These are phyloP conservation scores for Backusella psychrophila DNA, from an alignment of 192 early-diverging fungal genomes.

Conservation along the genomic window DNA sequence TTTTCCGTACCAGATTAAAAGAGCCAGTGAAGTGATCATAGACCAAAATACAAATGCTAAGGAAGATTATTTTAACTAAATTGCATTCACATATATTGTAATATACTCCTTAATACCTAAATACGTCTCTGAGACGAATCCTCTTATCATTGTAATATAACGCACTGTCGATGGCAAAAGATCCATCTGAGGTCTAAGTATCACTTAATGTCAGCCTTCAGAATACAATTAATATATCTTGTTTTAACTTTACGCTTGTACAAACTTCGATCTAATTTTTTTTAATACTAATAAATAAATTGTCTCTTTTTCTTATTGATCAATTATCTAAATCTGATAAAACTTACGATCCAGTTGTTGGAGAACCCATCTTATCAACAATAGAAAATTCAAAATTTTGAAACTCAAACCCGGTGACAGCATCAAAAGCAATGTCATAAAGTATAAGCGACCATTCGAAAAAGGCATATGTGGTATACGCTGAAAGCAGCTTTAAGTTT, in stretches of 20 bases:
- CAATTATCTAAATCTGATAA: not conserved
- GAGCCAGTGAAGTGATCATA: constrained; percentile 66
- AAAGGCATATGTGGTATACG: constrained; percentile 78
- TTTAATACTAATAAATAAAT: not conserved
- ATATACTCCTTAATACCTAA: constrained; percentile 40
- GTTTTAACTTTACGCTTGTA: not conserved
- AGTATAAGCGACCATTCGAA: constrained; percentile 83
- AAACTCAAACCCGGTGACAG: constrained; percentile 68
- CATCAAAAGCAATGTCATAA: constrained; percentile 75
- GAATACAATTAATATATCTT: not conserved
- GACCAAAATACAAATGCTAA: constrained; percentile 80
- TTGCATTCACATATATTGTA: not conserved
- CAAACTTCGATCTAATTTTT: not conserved
- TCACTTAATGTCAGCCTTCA: not conserved
- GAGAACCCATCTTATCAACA: constrained; percentile 35
- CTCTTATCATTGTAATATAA: constrained; percentile 5
- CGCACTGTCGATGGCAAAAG: constrained; percentile 21
- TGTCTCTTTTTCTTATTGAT: not conserved
- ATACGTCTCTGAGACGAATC: constrained; percentile 66
- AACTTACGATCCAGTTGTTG: not conserved
- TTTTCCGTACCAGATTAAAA: constrained; percentile 42
- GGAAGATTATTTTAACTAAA: not conserved
- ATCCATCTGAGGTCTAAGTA: constrained; percentile 10
- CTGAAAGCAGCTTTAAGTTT: constrained; percentile 22
- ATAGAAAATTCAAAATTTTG: constrained; percentile 47